Conservation (phyloP, 2,329 filamentous ascomycete species). For the Escovopsis sp. region DNA sequence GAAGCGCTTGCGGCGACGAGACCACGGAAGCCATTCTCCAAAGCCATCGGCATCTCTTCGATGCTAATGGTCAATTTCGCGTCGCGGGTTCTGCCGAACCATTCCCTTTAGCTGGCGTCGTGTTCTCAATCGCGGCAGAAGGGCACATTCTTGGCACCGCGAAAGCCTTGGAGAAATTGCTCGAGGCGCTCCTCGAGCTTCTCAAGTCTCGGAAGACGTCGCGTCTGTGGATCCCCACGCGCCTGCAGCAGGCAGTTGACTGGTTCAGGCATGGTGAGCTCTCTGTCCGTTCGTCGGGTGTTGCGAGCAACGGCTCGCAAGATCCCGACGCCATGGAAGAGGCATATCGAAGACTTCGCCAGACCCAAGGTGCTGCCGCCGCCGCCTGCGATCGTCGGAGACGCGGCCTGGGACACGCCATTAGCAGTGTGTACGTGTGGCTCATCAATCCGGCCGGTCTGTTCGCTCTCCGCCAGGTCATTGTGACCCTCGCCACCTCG, state of each 20-base stretch:
- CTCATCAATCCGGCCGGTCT: slow-evolving; percentile 26
- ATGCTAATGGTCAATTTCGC: slow-evolving; percentile 23
- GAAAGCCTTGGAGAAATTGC: slow-evolving; percentile 16
- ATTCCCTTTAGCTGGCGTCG: slow-evolving; percentile 22
- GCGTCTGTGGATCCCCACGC: slow-evolving; percentile 27
- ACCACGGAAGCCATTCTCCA: slow-evolving; percentile 26
- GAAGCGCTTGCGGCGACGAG: slow-evolving; percentile 12
- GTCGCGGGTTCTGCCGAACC: slow-evolving; percentile 9
- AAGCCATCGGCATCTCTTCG: slow-evolving; percentile 24
- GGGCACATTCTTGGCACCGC: slow-evolving; percentile 22
- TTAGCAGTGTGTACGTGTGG: slow-evolving; percentile 23
- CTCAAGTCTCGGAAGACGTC: slow-evolving; percentile 18
- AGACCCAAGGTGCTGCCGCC: slow-evolving; percentile 15
- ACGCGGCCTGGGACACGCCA: slow-evolving; percentile 8
- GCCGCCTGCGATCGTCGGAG: slow-evolving; percentile 2
- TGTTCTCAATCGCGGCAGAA: slow-evolving; percentile 31
- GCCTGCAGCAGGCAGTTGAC: slow-evolving; percentile 21
- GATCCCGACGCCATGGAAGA: slow-evolving; percentile 13
- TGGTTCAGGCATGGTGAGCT: slow-evolving; percentile 20
- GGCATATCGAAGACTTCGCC: slow-evolving; percentile 20
- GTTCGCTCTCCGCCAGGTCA: slow-evolving; percentile 31
- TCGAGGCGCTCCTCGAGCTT: slow-evolving; percentile 21
- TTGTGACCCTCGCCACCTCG: slow-evolving; percentile 27
- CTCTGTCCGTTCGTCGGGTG: slow-evolving; percentile 8
- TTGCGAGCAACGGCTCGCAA: slow-evolving; percentile 6